A percentile compares a stretch with the other conserved stretches of the same genome.
Conservation (phyloP, 129 eudicot genomes). For the Chrysanthemum seticuspe region DNA sequence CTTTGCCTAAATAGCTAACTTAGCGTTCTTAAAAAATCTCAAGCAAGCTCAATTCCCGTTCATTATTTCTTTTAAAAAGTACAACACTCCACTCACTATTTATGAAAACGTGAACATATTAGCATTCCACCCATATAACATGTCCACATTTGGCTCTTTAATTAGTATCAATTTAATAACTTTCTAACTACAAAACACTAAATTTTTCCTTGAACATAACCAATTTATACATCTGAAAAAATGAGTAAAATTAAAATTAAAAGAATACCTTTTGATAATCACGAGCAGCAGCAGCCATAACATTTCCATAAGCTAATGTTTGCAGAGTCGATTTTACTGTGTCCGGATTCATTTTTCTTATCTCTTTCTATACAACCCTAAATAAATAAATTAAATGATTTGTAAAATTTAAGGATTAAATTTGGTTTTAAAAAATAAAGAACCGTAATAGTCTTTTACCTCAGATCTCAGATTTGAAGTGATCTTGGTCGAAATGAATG, state of each 20-base stretch:
- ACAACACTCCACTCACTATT: no score
- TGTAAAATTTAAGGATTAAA: neutral
- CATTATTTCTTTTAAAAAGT: no score
- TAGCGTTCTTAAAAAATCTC: no score
- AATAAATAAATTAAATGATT: neutral
- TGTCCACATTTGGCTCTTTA: neutral
- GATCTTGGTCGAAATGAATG: neutral
- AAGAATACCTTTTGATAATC: conserved; percentile 69
- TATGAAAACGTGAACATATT: no score
- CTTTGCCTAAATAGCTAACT: no score
- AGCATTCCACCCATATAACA: no score
- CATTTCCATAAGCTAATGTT: conserved; percentile 51
- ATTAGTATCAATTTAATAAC: neutral
- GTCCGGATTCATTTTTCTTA: conserved; percentile 71
- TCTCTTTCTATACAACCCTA: neutral
- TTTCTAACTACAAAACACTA: neutral
- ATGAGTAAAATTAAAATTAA: neutral
- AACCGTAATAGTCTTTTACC: conserved; percentile 14
- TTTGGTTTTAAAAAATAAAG: neutral
- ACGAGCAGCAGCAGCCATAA: conserved; percentile 97
- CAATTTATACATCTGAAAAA: neutral
- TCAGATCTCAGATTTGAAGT: conserved; percentile 6
- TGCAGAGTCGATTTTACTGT: conserved; percentile 82
- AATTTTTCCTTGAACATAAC: no score
- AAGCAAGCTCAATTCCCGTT: no score